These are phyloP conservation scores for Pleurotus pulmonarius DNA, from an alignment of 768 basidiomycete genomes.

Conservation along the genomic window DNA sequence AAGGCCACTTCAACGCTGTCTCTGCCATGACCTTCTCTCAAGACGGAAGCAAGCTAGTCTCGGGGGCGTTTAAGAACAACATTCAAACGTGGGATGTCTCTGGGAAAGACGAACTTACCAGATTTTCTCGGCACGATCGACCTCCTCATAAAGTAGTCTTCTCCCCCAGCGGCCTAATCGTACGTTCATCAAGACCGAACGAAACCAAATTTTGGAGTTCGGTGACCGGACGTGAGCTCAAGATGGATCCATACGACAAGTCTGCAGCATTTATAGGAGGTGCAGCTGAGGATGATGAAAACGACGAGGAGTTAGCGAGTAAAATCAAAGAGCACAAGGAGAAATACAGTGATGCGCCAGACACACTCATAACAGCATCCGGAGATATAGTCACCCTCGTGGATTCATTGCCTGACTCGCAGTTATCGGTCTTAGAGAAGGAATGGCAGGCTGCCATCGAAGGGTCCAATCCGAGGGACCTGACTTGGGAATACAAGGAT, in stretches of 20 bases:
- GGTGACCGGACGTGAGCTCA: background rate
- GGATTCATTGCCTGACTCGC: background rate
- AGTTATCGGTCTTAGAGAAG: background rate
- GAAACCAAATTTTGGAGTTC: constrained; percentile 1
- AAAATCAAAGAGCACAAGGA: background rate
- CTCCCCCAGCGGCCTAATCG: background rate
- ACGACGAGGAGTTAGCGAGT: background rate
- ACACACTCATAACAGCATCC: background rate
- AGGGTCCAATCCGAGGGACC: background rate
- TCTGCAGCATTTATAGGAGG: background rate
- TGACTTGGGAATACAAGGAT: background rate
- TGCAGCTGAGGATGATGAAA: background rate
- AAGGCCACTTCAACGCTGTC: background rate
- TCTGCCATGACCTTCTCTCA: constrained; percentile 2
- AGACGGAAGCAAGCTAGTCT: constrained; percentile 1
- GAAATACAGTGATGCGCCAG: background rate
- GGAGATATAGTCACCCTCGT: background rate
- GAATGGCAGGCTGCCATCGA: background rate
- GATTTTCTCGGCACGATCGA: background rate
- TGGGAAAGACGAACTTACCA: background rate
- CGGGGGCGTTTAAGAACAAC: constrained; percentile 3
- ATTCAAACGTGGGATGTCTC: constrained; percentile 1
- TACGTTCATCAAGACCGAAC: background rate
- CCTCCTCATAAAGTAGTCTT: constrained; percentile 1
- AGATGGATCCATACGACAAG: background rate